Evolutionary conservation across 108 stramenopile species (phyloP), one percentile per base, ranked within the genome.

Genomic region (Cyclotella atomus): DNA sequence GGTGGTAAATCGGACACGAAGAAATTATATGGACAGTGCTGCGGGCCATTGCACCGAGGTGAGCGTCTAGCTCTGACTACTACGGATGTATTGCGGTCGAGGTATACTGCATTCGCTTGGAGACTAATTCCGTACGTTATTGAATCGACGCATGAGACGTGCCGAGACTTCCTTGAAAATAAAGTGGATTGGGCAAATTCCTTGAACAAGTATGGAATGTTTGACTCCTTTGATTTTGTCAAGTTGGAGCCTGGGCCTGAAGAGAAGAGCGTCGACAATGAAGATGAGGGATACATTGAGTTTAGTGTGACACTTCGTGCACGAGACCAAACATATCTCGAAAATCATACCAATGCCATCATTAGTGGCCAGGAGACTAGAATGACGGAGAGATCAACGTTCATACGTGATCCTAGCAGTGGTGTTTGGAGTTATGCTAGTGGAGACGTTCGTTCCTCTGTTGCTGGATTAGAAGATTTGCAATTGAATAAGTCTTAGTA

Each of bases 221-320:
- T 93, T 68, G 92, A 93, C 70, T 81, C 81, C n/a, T 89, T 80
- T 65, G 82, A 87, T 14, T 93, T 93, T 79, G 85, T 90, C 0
- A 65, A 49, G 24, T 59, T 93, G 61, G 65, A 83, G 45, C 21
- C 60, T 12, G 69, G 71, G 20, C 45, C 57, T 20, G 83, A 86
- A 45, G 78, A 79, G 64, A 52, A 23, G 1, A 27, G 47, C 14
- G 71, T 23, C 8, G 69, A 60, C 3, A 59, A 75, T 15, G 79
- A 82, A 12, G 78, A 84, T 23, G 86, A 84, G 44, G 85, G 78
- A 16, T 91, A 56, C 56, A 63, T 91, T 47, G 76, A 76, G n/a
- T 91, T 91, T 68, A 74, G 75, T 41, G 89, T 89, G 4, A 72
- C 70, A 15, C 46, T 89, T 44, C 52, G 79, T 54, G 73, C 82